Conservation (phyloP, 805 yeast genomes). For the Nematodospora valgi region DNA sequence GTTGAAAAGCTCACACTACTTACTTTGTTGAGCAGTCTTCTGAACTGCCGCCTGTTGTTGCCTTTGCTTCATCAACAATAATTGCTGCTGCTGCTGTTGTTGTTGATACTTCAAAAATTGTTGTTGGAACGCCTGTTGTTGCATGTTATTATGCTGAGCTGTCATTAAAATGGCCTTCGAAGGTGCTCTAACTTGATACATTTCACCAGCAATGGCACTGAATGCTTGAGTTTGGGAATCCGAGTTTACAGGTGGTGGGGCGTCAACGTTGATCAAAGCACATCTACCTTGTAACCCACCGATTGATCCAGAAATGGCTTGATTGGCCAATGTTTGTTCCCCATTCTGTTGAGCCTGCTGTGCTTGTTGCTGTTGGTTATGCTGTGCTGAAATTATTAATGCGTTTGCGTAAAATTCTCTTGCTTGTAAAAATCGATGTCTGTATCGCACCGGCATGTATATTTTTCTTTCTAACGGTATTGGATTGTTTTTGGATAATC, state of each 20-base stretch:
- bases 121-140: slow-evolving; percentile 42
- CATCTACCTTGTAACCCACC: slow-evolving; percentile 83
- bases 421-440: slow-evolving; percentile 77
- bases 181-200: slow-evolving; percentile 46
- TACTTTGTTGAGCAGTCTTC: slow-evolving; percentile 1
- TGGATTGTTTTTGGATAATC: slow-evolving; percentile 76
- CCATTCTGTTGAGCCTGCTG: slow-evolving; percentile 8
- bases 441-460: slow-evolving; percentile 62
- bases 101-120: slow-evolving; percentile 40
- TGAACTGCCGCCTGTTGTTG: slow-evolving; percentile 10
- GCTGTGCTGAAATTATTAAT: slow-evolving; percentile 57
- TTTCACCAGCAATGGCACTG: slow-evolving; percentile 60
- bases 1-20: background rate
- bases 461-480: slow-evolving; percentile 79
- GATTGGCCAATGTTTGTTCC: slow-evolving; percentile 37
- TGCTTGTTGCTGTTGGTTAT: slow-evolving; percentile 36
- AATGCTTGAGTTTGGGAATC: slow-evolving; percentile 36
- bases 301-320: slow-evolving; percentile 47
- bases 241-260: slow-evolving; percentile 16
- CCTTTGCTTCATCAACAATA: slow-evolving; percentile 28
- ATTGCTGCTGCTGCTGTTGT: slow-evolving; percentile 32
- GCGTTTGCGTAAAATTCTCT: slow-evolving; percentile 94
- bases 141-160: slow-evolving; percentile 40
- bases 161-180: slow-evolving; percentile 41
- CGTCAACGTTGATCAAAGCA: slow-evolving; percentile 66